These are phyloP conservation scores for Salvia rosmarinus DNA, from an alignment of 257 asterid genomes.

Conservation along the genomic window DNA sequence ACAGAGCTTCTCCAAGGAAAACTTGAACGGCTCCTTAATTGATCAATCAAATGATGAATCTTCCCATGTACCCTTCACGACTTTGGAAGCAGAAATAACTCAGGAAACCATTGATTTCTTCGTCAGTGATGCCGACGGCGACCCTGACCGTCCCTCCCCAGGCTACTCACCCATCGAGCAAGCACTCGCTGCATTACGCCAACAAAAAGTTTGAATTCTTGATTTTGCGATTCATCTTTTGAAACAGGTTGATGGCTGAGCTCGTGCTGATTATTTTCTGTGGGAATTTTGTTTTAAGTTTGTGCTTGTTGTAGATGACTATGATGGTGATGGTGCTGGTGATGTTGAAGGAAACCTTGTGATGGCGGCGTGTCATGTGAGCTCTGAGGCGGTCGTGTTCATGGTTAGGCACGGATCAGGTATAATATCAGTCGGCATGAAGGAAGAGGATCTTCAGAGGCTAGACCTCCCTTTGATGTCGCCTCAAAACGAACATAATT, in stretches of 20 bases:
- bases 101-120: constrained; percentile 76
- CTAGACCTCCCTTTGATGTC: constrained; percentile 81
- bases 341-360: constrained; percentile 78
- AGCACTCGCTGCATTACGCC: constrained; percentile 63
- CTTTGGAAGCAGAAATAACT: constrained; percentile 66
- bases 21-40: constrained; percentile 46
- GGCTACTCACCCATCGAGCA: constrained; percentile 76
- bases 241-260: not conserved
- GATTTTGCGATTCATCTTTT: not conserved
- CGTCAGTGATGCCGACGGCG: constrained; percentile 88
- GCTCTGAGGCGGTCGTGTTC: constrained; percentile 59
- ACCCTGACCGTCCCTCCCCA: constrained; percentile 80
- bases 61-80: constrained; percentile 40
- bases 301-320: constrained; percentile 87
- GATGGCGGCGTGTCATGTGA: constrained; percentile 66
- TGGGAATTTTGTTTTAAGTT: constrained; percentile 48
- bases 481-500: constrained; percentile 66
- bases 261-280: constrained; percentile 36
- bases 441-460: constrained; percentile 70
- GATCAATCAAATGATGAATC: constrained; percentile 33
- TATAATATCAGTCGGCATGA: constrained; percentile 86
- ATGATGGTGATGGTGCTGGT: constrained; percentile 62
- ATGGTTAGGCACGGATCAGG: constrained; percentile 83
- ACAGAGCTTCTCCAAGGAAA: constrained; percentile 37
- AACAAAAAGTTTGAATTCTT: constrained; percentile 49